phyloP scores from a whole-genome alignment of 2,329 filamentous ascomycete species.

The Ampelomyces quisqualis region DNA sequence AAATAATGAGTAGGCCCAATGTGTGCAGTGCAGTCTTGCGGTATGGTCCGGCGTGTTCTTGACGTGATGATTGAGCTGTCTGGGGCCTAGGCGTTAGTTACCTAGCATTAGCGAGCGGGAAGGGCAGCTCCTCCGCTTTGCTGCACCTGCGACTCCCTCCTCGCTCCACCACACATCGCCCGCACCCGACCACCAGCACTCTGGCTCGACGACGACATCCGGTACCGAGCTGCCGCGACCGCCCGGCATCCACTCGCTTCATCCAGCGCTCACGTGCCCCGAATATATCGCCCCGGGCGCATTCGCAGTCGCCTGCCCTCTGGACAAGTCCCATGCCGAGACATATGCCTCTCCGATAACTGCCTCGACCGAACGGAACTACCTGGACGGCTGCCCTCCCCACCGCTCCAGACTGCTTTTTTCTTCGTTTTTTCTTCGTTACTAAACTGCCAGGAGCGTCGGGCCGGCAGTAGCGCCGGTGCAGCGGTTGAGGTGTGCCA shows the following conservation, averaged over 20 bases:
- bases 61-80: neutral
- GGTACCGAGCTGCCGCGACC: neutral
- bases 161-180: constrained; percentile 16
- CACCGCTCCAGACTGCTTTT: no score
- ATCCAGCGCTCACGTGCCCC: constrained; percentile 6
- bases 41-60: neutral
- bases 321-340: constrained; percentile 33
- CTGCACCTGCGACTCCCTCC: constrained; percentile 13
- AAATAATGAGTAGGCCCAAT: neutral
- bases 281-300: constrained; percentile 14
- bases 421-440: no score
- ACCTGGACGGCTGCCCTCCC: no score
- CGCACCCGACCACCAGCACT: constrained; percentile 10
- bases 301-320: constrained; percentile 26
- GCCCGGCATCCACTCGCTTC: neutral
- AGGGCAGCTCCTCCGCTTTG: constrained; percentile 3
- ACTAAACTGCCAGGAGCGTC: constrained; percentile 10
- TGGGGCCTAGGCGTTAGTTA: constrained; percentile 8
- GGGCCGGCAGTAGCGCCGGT: constrained; percentile 28
- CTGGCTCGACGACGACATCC: constrained; percentile 8
- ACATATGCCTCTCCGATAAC: constrained; percentile 34
- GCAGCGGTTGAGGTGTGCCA: constrained; percentile 26
- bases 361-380: constrained; percentile 20
- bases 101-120: constrained; percentile 5
- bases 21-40: neutral